Evolutionary conservation across 2,329 filamentous ascomycete genomes (phyloP).

Genomic region (Coniochaeta sp.): DNA sequence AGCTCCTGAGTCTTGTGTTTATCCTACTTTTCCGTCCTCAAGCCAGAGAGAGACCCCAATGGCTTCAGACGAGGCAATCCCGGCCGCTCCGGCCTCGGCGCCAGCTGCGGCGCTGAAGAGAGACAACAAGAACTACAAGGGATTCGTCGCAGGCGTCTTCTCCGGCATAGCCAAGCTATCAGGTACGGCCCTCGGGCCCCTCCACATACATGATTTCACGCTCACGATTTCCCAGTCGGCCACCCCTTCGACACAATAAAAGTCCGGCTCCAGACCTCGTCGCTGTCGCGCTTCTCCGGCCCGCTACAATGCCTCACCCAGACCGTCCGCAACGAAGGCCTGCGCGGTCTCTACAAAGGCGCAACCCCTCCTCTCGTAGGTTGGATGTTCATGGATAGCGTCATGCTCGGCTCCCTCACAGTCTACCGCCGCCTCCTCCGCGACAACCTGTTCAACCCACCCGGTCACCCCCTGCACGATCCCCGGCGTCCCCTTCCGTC

Average conservation of each 20-base stretch:
- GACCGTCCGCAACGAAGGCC: slow-evolving; percentile 79
- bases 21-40: background rate
- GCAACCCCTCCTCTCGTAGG: slow-evolving; percentile 86
- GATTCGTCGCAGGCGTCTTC: slow-evolving; percentile 96
- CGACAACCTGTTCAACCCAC: slow-evolving; percentile 66
- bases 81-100: slow-evolving; percentile 3
- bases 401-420: slow-evolving; percentile 87
- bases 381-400: slow-evolving; percentile 96
- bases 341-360: slow-evolving; percentile 86
- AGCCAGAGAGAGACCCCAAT: background rate
- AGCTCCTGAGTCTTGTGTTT: background rate
- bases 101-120: slow-evolving; percentile 9
- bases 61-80: slow-evolving; percentile 1
- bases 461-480: slow-evolving; percentile 24
- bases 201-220: background rate
- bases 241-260: slow-evolving; percentile 94
- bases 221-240: slow-evolving; percentile 35
- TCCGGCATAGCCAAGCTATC: slow-evolving; percentile 85
- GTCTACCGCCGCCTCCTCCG: slow-evolving; percentile 80
- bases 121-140: slow-evolving; percentile 64
- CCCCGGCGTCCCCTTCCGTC: slow-evolving; percentile 51
- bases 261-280: slow-evolving; percentile 85
- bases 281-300: slow-evolving; percentile 69
- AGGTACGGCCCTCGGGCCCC: slow-evolving; percentile 31
- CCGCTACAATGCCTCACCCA: slow-evolving; percentile 79